These are phyloP conservation scores for Vitis labrusca DNA, from an alignment of 164 flowering plant genomes.

Conservation along the genomic window DNA sequence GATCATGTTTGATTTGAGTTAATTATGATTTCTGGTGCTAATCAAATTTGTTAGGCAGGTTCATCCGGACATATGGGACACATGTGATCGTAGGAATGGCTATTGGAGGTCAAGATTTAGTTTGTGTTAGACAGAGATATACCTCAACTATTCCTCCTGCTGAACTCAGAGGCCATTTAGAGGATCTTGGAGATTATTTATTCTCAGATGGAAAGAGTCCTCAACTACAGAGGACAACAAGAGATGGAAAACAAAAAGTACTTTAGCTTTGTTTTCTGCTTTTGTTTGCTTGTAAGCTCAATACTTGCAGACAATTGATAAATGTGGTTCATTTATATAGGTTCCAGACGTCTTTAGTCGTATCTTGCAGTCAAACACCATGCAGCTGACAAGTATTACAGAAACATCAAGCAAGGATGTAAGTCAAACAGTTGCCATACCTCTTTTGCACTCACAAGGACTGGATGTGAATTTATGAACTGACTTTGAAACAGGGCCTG, in stretches of 20 bases:
- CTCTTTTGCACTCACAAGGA: neutral
- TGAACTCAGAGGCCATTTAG: constrained; percentile 68
- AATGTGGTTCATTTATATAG: constrained; percentile 31
- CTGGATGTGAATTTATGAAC: constrained; percentile 7
- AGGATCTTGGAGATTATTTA: constrained; percentile 79
- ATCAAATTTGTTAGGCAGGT: constrained; percentile 49
- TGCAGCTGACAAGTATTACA: constrained; percentile 64
- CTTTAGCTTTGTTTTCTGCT: neutral
- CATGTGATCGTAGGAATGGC: constrained; percentile 84
- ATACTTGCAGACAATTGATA: constrained; percentile 2
- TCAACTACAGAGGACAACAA: constrained; percentile 43
- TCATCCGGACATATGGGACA: constrained; percentile 82
- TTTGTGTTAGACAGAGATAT: constrained; percentile 69
- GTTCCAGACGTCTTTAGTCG: constrained; percentile 76
- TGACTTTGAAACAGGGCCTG: constrained; percentile 54
- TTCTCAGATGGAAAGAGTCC: constrained; percentile 73
- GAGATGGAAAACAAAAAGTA: constrained; percentile 62
- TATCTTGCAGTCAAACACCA: constrained; percentile 61
- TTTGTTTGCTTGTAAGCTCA: neutral
- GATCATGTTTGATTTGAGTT: neutral
- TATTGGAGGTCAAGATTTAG: constrained; percentile 85
- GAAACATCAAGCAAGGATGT: constrained; percentile 92
- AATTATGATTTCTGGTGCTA: constrained; percentile 5
- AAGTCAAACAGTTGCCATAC: constrained; percentile 22
- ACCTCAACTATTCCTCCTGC: constrained; percentile 70